phyloP scores from a whole-genome alignment of 23 red algal genomes.

The Gracilaria domingensis region DNA sequence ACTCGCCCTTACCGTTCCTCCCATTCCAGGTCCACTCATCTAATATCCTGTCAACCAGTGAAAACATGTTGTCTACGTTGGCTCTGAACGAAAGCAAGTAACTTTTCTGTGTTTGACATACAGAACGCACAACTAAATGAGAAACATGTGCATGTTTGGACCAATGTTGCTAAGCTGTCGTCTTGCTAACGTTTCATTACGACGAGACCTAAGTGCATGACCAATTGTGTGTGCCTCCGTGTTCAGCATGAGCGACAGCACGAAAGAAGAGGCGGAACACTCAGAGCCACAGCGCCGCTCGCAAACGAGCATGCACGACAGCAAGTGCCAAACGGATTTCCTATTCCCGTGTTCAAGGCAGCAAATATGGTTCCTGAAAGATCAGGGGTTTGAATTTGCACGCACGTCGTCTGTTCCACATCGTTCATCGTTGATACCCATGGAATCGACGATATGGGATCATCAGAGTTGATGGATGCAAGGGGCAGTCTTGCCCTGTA shows the following conservation, averaged over 20 bases:
- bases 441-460: not conserved
- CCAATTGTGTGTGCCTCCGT: no score
- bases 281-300: not conserved
- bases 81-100: no score
- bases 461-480: not conserved
- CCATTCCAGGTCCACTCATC: no score
- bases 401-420: not conserved
- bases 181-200: no score
- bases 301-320: constrained; percentile 1
- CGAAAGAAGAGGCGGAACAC: not conserved
- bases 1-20: no score
- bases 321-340: constrained; percentile 1
- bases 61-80: no score
- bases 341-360: not conserved
- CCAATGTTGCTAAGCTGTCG: no score
- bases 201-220: no score
- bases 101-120: no score
- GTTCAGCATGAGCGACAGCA: not conserved
- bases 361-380: not conserved
- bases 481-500: not conserved
- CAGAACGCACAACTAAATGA: no score
- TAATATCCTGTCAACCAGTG: no score
- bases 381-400: not conserved
- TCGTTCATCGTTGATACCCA: not conserved
- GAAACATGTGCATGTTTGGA: no score